A percentile compares a stretch with the other conserved stretches of the same genome.
Evolutionary conservation across 805 yeast species (phyloP).

Genomic region (Cyberlindnera nakhonratchasimensis): DNA sequence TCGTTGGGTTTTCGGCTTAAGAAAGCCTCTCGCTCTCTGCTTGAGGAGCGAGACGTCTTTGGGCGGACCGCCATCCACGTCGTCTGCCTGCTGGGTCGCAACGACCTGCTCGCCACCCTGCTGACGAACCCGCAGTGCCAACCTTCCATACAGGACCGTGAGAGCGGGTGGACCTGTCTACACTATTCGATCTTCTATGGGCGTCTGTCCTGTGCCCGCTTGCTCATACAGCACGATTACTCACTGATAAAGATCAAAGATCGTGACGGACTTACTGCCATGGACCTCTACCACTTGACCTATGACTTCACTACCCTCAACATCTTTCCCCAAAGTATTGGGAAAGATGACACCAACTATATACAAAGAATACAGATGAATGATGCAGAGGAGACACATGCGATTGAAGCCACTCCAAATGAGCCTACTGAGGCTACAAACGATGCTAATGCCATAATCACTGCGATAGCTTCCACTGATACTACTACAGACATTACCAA

Average conservation of each 20-base stretch:
- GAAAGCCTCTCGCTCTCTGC: constrained; percentile 35
- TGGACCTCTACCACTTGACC: constrained; percentile 47
- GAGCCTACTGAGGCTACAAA: background rate
- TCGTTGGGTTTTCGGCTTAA: constrained; percentile 17
- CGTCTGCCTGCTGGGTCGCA: constrained; percentile 46
- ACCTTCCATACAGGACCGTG: constrained; percentile 52
- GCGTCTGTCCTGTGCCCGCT: constrained; percentile 50
- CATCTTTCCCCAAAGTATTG: constrained; percentile 42
- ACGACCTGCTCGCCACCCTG: constrained; percentile 43
- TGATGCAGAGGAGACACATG: background rate
- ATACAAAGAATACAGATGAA: constrained; percentile 13
- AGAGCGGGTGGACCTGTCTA: constrained; percentile 78
- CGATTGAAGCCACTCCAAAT: background rate
- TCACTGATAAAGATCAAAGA: constrained; percentile 56
- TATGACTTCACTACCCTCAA: constrained; percentile 41
- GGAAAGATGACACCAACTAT: constrained; percentile 23
- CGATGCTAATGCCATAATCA: background rate
- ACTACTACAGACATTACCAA: background rate
- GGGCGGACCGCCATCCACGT: constrained; percentile 67
- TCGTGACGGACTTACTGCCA: constrained; percentile 66
- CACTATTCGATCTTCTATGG: constrained; percentile 66
- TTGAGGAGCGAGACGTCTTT: constrained; percentile 57
- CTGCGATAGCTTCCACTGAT: background rate
- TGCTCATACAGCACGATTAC: constrained; percentile 34
- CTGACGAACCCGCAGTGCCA: constrained; percentile 47